Base-by-base conservation (phyloP, 1,284 basidiomycete species). In the Puccinia triticina region DNA sequence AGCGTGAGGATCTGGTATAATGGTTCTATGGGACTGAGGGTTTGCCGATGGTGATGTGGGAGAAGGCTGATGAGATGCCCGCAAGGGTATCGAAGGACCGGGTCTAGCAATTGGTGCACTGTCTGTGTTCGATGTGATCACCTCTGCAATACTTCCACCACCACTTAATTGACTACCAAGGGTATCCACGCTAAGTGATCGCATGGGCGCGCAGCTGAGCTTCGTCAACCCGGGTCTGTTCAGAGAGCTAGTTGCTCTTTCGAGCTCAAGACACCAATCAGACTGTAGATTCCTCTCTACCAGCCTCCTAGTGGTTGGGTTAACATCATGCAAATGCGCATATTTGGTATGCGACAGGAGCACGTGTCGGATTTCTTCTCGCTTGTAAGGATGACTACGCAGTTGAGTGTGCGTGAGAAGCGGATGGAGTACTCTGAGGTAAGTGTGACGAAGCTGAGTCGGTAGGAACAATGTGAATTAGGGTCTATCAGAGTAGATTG, bases 371-470 rank as follows among this genome's bases (percentile, higher is more conserved):
- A 99, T 93, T 87, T 97, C 93, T 0, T 92, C 90, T 5, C 95
- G 92, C 87, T 99, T 99, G 89, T 99, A 98, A 0, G 94, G 92
- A 83, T 89, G 80, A 89, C 85, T 89, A 48, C 92, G 92, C 8
- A 99, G 90, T 87, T 99, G 97, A 0, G 97, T 99, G 87, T 94
- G 94, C 23, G 93, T 95, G 37, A 99, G 90, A 4, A 99, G 91
- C 0, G 96, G 96, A 86, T 98, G 94, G 5, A 99, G 89, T 1
- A 99, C 97, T 21, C 96, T 93, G 26, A 99, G 91, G 86, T 96
- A 99, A 0, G 96, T 98, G 87, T 99, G 96, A 48, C 95, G 93
- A 55, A 99, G 90, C 94, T 97, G 85, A 57, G 55, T 23, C 37
- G 29, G 43, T 3, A 40, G 55, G n/a, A 43, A 61, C 12, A 7